A percentile compares a stretch with the other conserved stretches of the same genome.
phyloP scores from a whole-genome alignment of 164 flowering plant genomes.

The Chloranthus sessilifolius region DNA sequence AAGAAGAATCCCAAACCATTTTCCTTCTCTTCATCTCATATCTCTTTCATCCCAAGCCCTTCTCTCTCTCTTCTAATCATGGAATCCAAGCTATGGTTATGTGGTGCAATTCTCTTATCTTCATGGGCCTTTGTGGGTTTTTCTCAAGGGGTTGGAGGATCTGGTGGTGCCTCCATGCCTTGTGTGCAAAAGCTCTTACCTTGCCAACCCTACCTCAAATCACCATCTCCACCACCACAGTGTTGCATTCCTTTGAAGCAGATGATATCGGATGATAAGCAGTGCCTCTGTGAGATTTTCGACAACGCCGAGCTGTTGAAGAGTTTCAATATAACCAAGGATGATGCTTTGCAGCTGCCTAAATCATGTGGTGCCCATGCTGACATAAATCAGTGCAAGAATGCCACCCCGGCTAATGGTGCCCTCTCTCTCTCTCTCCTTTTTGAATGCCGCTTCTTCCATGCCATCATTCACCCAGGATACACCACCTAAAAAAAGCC shows the following conservation, averaged over 20 bases:
- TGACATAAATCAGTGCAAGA: constrained; percentile 30
- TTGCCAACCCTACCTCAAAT: constrained; percentile 31
- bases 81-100: constrained; percentile 10
- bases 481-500: no score
- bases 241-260: constrained; percentile 45
- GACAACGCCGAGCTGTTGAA: constrained; percentile 22
- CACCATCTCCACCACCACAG: constrained; percentile 18
- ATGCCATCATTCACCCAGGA: no score
- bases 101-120: constrained; percentile 1
- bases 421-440: not conserved
- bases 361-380: constrained; percentile 33
- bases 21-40: not conserved
- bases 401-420: not conserved
- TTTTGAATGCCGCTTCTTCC: no score
- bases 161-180: not conserved
- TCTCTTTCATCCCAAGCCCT: not conserved
- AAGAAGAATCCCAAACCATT: not conserved
- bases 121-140: constrained; percentile 11
- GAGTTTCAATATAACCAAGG: constrained; percentile 29
- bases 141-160: not conserved
- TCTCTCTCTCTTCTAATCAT: not conserved
- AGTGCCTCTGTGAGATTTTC: constrained; percentile 40
- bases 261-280: constrained; percentile 14
- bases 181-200: constrained; percentile 43
- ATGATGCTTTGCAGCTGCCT: constrained; percentile 29